phyloP scores from a whole-genome alignment of 805 yeast species.

The Wickerhamomyces bovis region DNA sequence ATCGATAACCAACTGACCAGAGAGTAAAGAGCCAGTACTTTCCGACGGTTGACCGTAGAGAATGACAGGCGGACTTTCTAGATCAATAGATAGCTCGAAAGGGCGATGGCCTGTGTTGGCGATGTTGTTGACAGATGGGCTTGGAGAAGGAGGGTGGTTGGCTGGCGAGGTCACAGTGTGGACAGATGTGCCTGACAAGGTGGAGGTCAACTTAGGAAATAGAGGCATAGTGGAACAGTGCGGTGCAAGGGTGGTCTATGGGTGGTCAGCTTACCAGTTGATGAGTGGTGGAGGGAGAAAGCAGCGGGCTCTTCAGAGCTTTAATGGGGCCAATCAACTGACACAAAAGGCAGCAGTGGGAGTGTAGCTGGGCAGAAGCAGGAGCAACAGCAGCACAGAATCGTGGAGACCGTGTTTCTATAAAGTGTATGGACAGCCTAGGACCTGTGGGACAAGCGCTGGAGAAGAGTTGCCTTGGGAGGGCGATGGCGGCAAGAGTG shows the following conservation, averaged over 20 bases:
- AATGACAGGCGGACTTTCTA: constrained; percentile 90
- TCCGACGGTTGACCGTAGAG: constrained; percentile 75
- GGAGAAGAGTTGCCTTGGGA: neutral
- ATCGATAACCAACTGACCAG: constrained; percentile 68
- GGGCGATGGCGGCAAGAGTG: neutral
- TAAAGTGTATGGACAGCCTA: neutral
- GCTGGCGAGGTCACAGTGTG: constrained; percentile 2
- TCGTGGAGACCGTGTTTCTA: neutral
- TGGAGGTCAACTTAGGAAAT: constrained; percentile 19
- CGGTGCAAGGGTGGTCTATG: neutral
- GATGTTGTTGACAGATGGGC: constrained; percentile 11
- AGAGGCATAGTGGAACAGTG: constrained; percentile 13
- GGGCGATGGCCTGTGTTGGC: constrained; percentile 27
- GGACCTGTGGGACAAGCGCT: neutral
- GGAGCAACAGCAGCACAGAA: neutral
- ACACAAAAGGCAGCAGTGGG: neutral
- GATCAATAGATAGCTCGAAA: constrained; percentile 45
- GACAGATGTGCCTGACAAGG: constrained; percentile 14
- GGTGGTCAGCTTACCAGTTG: neutral
- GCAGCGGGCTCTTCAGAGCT: neutral
- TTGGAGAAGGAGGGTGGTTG: neutral
- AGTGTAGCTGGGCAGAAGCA: neutral
- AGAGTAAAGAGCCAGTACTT: constrained; percentile 78
- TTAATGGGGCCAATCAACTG: neutral
- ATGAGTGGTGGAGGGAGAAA: neutral